These are phyloP conservation scores for Tolypocladium ophioglossoides DNA, from an alignment of 2,329 filamentous ascomycete species.

Conservation along the genomic window DNA sequence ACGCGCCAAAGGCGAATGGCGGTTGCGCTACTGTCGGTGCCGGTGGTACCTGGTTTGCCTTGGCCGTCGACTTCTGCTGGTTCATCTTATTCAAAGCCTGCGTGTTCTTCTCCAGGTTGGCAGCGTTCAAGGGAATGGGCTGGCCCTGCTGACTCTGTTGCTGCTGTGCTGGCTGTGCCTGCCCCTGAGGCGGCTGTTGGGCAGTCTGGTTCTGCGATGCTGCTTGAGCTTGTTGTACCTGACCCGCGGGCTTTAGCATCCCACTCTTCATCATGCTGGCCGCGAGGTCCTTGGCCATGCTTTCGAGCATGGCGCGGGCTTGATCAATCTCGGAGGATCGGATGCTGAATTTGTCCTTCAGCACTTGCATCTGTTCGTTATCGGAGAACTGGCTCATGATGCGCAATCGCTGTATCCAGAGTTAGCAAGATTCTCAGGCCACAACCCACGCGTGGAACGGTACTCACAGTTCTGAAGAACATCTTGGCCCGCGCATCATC, in stretches of 20 bases:
- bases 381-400: conserved; percentile 43
- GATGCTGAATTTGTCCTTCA: conserved; percentile 42
- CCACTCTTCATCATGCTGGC: conserved; percentile 17
- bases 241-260: conserved; percentile 13
- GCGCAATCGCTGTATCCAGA: conserved; percentile 34
- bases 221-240: conserved; percentile 13
- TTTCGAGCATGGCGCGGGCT: conserved; percentile 34
- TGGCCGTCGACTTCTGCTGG: conserved; percentile 26
- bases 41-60: conserved; percentile 38
- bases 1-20: conserved; percentile 43
- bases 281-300: conserved; percentile 39
- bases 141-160: conserved; percentile 14
- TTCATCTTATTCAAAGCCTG: conserved; percentile 36
- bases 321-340: conserved; percentile 39
- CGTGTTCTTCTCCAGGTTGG: conserved; percentile 41
- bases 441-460: not conserved
- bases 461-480: conserved; percentile 43
- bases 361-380: conserved; percentile 31
- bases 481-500: conserved; percentile 39
- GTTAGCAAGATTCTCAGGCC: conserved; percentile 18
- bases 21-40: conserved; percentile 48
- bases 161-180: conserved; percentile 16
- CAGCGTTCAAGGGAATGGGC: conserved; percentile 28
- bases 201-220: conserved; percentile 15
- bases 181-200: conserved; percentile 23